Evolutionary conservation across 78 protist genomes (phyloP).

Genomic region (Polysphondylium violaceum): DNA sequence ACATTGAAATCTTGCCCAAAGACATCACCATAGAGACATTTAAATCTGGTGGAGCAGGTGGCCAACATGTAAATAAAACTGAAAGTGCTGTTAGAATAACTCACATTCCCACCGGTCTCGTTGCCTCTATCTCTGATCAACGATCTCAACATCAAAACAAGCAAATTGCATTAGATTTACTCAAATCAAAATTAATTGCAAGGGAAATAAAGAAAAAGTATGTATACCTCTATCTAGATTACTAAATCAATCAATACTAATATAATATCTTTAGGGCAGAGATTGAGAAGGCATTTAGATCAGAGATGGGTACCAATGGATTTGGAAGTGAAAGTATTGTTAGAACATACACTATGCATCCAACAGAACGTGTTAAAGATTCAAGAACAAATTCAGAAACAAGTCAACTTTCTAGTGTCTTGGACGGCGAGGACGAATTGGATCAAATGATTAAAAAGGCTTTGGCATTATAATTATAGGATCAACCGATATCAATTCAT

Average conservation of each 20-base stretch:
- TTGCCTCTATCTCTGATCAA: constrained; percentile 40
- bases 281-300: constrained; percentile 16
- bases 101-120: constrained; percentile 94
- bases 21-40: constrained; percentile 79
- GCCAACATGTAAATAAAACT: constrained; percentile 94
- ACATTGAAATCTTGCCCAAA: background rate
- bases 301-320: constrained; percentile 50
- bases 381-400: constrained; percentile 42
- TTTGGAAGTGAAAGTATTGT: constrained; percentile 39
- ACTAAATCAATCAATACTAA: no score
- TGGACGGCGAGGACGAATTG: constrained; percentile 67
- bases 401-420: background rate
- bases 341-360: constrained; percentile 54
- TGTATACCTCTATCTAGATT: no score
- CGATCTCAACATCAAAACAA: constrained; percentile 80
- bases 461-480: no score
- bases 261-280: constrained; percentile 11
- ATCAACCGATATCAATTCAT: no score
- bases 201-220: constrained; percentile 40
- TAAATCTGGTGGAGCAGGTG: constrained; percentile 93
- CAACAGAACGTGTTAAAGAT: constrained; percentile 71
- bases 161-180: constrained; percentile 24
- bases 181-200: constrained; percentile 39
- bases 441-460: constrained; percentile 53
- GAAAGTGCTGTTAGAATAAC: constrained; percentile 92